phyloP scores from a whole-genome alignment of 305 asterid genomes.

The Solanum hybrid region DNA sequence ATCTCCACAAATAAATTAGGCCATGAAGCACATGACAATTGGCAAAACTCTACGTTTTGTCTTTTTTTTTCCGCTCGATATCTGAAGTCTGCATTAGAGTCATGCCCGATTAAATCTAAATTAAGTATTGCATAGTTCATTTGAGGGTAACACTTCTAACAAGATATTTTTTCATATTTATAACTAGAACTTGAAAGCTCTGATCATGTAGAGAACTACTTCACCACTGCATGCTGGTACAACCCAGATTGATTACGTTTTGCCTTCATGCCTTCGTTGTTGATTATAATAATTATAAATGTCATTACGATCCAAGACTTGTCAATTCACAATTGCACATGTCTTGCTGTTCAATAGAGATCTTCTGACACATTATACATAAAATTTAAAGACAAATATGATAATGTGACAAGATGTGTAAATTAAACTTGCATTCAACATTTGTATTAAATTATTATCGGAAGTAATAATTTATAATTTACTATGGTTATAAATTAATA shows the following conservation, averaged over 20 bases:
- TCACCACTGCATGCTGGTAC: not conserved
- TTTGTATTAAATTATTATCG: not conserved
- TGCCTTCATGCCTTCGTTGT: not conserved
- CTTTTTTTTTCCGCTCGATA: not conserved
- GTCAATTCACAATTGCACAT: not conserved
- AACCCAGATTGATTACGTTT: not conserved
- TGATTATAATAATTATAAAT: not conserved
- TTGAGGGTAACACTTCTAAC: fast-evolving
- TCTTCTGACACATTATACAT: not conserved
- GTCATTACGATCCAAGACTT: not conserved
- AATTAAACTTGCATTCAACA: not conserved
- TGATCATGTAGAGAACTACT: too few species aligned
- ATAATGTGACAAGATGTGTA: not conserved
- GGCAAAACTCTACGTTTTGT: not conserved
- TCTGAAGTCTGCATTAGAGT: too few species aligned
- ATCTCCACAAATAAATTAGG: not conserved
- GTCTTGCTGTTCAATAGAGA: not conserved
- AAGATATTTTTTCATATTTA: too few species aligned
- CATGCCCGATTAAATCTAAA: fast-evolving
- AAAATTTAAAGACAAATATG: not conserved
- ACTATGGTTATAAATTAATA: not conserved
- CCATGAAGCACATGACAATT: not conserved
- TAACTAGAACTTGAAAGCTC: too few species aligned
- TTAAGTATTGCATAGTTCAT: too few species aligned
- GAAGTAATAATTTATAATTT: not conserved